A percentile compares a stretch with the other conserved stretches of the same genome.
Conservation (phyloP, 2,329 filamentous ascomycete genomes). For the Fusarium chuoi region DNA sequence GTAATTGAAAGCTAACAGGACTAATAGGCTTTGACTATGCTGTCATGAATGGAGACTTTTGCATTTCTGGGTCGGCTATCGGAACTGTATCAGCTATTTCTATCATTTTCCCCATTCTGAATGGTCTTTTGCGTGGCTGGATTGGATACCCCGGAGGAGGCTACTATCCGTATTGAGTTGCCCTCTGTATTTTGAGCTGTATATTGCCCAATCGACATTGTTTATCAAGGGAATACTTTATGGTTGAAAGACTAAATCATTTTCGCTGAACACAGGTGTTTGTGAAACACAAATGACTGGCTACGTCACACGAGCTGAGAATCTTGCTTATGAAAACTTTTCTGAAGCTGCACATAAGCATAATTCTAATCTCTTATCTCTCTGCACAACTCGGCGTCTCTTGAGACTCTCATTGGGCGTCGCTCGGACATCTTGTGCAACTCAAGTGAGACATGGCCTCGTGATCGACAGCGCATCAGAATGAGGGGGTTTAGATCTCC, state of each 20-base stretch:
- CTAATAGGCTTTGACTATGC: not conserved
- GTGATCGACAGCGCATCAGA: not conserved
- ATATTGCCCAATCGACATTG: rapidly evolving
- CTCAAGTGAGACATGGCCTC: conserved; percentile 9
- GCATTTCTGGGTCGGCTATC: not conserved
- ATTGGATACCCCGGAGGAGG: not conserved
- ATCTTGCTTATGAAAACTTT: not conserved
- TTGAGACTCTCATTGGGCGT: not conserved
- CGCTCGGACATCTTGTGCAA: not conserved
- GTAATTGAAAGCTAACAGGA: not conserved
- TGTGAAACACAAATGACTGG: too few species aligned
- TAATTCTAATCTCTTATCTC: not conserved
- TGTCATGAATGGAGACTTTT: not conserved
- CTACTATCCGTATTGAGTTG: not conserved
- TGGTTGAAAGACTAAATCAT: rapidly evolving
- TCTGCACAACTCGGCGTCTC: not conserved
- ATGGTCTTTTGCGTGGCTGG: not conserved
- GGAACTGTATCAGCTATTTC: not conserved
- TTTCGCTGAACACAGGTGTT: not conserved
- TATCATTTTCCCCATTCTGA: not conserved
- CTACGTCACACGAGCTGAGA: not conserved
- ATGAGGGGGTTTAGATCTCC: not conserved
- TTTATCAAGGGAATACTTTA: not conserved
- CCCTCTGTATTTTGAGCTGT: rapidly evolving
- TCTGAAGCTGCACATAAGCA: not conserved